Percentiles rank a stretch among this genome's conserved stretches.
These are phyloP conservation scores for Hymenoscyphus infarciens DNA, from an alignment of 2,329 filamentous ascomycete species.

Conservation along the genomic window DNA sequence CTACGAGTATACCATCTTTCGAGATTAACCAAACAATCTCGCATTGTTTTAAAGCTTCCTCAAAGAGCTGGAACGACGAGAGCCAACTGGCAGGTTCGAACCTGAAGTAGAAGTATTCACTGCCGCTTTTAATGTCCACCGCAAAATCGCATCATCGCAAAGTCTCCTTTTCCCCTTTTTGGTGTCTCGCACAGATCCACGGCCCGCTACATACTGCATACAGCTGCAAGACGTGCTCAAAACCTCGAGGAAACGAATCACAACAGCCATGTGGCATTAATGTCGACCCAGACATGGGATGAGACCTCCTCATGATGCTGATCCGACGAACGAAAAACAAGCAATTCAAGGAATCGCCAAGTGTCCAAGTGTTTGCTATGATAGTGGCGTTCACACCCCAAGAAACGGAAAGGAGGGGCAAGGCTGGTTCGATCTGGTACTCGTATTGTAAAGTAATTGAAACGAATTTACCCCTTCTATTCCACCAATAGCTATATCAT, in stretches of 20 bases:
- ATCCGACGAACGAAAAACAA: neutral
- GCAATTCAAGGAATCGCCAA: neutral
- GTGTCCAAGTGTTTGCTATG: neutral
- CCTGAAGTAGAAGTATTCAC: no score
- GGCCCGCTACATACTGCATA: neutral
- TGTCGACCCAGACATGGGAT: neutral
- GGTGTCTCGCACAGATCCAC: neutral
- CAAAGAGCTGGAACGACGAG: no score
- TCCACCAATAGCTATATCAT: slow-evolving; percentile 8
- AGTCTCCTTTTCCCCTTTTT: neutral
- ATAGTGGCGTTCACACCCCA: neutral
- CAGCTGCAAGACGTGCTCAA: neutral
- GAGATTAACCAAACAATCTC: no score
- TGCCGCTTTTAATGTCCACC: no score
- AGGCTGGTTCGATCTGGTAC: neutral
- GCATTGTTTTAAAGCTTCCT: no score
- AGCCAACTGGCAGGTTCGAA: no score
- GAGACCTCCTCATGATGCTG: neutral
- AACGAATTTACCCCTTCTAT: neutral
- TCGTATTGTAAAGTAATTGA: neutral
- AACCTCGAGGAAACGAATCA: neutral
- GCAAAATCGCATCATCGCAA: neutral
- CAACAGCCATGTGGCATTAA: neutral
- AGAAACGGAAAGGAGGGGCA: neutral
- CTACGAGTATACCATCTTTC: no score